Evolutionary conservation across 2,329 filamentous ascomycete species (phyloP).

Genomic region (Beauveria sp.): DNA sequence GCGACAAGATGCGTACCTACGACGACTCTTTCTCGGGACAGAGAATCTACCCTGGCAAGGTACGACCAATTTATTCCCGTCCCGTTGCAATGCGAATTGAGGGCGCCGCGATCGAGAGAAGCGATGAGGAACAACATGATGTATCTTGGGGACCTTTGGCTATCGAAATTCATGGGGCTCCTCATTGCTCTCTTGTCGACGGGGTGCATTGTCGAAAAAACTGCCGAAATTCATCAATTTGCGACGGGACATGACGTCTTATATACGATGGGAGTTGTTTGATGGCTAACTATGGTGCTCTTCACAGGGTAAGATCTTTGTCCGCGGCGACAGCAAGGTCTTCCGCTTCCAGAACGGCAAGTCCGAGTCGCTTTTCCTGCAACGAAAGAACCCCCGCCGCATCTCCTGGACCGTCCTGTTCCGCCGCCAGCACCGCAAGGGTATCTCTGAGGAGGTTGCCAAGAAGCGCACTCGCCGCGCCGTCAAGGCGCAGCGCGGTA

Average conservation of each 20-base stretch:
- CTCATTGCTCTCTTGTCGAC: neutral
- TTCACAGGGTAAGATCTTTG: conserved; percentile 92
- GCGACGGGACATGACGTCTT: neutral
- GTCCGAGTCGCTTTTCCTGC: conserved; percentile 98
- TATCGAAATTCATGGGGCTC: neutral
- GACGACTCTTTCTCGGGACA: conserved; percentile 59
- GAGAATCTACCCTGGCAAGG: conserved; percentile 63
- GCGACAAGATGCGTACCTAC: conserved; percentile 58
- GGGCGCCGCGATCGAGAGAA: conserved; percentile 5
- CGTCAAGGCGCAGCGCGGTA: conserved; percentile 97
- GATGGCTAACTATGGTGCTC: conserved; percentile 21
- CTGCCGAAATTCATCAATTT: neutral
- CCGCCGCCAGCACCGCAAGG: conserved; percentile 99
- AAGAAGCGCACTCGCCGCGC: conserved; percentile 99
- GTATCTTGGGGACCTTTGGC: neutral
- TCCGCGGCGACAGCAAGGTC: conserved; percentile 99
- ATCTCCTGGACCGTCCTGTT: conserved; percentile 98
- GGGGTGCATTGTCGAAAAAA: neutral
- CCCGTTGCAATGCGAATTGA: conserved; percentile 1
- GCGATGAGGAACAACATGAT: conserved; percentile 1
- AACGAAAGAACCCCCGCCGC: conserved; percentile 99
- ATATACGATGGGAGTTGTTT: neutral
- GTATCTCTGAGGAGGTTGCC: conserved; percentile 99
- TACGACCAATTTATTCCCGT: conserved; percentile 31
- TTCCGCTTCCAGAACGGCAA: conserved; percentile 99